These are phyloP conservation scores for Trichophyton schoenleinii DNA, from an alignment of 2,329 filamentous ascomycete genomes.

Conservation along the genomic window DNA sequence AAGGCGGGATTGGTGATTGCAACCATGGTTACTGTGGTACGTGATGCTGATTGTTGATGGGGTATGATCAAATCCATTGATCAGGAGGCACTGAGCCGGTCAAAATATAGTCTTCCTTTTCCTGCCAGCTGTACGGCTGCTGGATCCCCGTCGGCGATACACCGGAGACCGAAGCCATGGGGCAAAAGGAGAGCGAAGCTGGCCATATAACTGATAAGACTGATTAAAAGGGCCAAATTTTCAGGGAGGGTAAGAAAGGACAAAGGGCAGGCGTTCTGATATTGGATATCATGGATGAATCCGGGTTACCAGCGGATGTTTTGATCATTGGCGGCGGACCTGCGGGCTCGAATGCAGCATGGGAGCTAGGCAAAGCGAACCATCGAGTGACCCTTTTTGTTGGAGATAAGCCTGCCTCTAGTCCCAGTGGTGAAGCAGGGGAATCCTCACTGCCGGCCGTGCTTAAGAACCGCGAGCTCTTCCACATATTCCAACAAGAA, in stretches of 20 bases:
- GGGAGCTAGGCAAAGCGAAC: constrained; percentile 28
- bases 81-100: neutral
- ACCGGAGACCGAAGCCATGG: neutral
- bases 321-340: constrained; percentile 23
- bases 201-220: neutral
- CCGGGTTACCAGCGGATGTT: constrained; percentile 8
- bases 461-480: neutral
- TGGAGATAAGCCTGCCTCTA: neutral
- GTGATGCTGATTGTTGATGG: neutral
- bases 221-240: neutral
- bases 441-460: neutral
- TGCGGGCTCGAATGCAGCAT: constrained; percentile 22
- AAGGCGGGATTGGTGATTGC: neutral
- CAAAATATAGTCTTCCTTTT: neutral
- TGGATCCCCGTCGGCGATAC: neutral
- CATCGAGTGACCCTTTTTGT: constrained; percentile 32
- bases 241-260: neutral
- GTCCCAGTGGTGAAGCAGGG: neutral
- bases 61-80: neutral
- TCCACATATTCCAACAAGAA: neutral
- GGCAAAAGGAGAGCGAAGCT: neutral
- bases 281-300: neutral
- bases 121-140: neutral
- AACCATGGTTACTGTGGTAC: neutral
- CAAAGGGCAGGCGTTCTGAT: neutral